Base-by-base conservation (phyloP, 2,329 filamentous ascomycete species). In the Penicillium crustosum region DNA sequence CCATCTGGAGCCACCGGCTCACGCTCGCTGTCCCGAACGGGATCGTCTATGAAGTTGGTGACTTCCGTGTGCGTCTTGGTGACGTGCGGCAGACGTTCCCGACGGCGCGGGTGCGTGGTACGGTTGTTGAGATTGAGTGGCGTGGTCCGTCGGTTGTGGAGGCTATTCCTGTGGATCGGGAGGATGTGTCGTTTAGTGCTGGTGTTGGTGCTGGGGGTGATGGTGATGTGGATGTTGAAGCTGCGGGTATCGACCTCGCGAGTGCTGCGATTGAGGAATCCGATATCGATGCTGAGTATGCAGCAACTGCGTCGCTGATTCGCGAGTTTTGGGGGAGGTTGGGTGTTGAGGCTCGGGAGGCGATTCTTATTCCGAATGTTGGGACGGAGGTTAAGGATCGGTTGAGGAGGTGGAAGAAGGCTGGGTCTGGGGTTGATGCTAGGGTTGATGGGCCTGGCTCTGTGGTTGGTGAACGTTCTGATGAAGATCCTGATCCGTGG, bases 61-160 rank as follows among this genome's bases (percentile, higher is more conserved):
- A 78, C 50, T 79, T 78, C 62, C 70, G 74, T 7, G 69, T 79
- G 13, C 70, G 77, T 2, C 52, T 79, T 10, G 77, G 76, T 13
- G 77, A 79, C 36, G 71, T 79, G 53, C 71, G 74, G 5, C 77
- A 78, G 63, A 75, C 71, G 35, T 68, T 69, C 38, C 76, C 76
- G 15, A 65, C 65, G 25, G 73, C 63, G 9, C 65, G 75, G 19
- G 60, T 72, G 10, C 73, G 75, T n/a, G 77, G 77, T 0, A 75
- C 75, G 2, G 69, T 78, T n/a, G 69, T 78, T n/a, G 77, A 79
- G 61, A 72, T 79, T 33, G 75, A 78, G 57, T 79, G 75, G 71
- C 64, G 67, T 27, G 76, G 75, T 0, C 74, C 75, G 19, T 75
- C 73, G 15, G 47, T 76, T 49, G 58, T 73, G 21, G 58, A 68